phyloP scores from a whole-genome alignment of 495 filamentous ascomycete genomes.

The Tuber magnatum region DNA sequence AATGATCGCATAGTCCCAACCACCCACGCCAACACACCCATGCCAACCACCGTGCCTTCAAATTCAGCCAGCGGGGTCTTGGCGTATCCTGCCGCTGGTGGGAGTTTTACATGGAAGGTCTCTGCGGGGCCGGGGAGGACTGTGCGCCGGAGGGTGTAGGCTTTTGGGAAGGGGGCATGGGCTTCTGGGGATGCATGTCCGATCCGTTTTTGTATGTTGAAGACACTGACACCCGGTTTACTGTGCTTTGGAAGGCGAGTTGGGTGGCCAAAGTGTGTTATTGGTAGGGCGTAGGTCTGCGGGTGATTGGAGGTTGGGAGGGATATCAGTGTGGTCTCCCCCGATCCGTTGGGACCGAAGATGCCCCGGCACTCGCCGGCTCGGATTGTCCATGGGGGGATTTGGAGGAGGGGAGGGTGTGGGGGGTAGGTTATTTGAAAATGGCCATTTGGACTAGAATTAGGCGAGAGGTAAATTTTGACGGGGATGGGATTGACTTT shows the following conservation, averaged over 20 bases:
- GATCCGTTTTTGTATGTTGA: slow-evolving; percentile 81
- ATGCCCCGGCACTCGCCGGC: slow-evolving; percentile 79
- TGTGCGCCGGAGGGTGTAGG: slow-evolving; percentile 63
- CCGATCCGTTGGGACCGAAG: too few relatives aligned
- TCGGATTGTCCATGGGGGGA: slow-evolving; percentile 77
- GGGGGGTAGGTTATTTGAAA: slow-evolving; percentile 70
- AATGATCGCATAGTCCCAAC: slow-evolving; percentile 57
- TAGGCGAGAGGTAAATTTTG: slow-evolving; percentile 21
- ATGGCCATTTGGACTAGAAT: slow-evolving; percentile 73
- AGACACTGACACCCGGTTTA: slow-evolving; percentile 72
- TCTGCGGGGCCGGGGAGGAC: slow-evolving; percentile 84
- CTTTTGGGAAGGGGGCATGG: slow-evolving; percentile 80
- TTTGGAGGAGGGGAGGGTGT: slow-evolving; percentile 55
- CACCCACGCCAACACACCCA: too few relatives aligned
- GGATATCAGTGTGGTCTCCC: too few relatives aligned
- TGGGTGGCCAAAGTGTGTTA: slow-evolving; percentile 68
- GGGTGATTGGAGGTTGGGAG: slow-evolving; percentile 93
- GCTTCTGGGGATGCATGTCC: slow-evolving; percentile 92
- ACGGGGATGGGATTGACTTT: not conserved
- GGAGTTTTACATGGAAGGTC: slow-evolving; percentile 66
- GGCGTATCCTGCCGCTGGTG: slow-evolving; percentile 51
- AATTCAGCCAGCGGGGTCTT: slow-evolving; percentile 14
- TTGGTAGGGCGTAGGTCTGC: slow-evolving; percentile 80
- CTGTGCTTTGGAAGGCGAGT: slow-evolving; percentile 68
- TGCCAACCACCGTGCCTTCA: slow-evolving; percentile 19